These are phyloP conservation scores for Ceratocystis ficicola DNA, from an alignment of 2,329 filamentous ascomycete genomes.

Conservation along the genomic window DNA sequence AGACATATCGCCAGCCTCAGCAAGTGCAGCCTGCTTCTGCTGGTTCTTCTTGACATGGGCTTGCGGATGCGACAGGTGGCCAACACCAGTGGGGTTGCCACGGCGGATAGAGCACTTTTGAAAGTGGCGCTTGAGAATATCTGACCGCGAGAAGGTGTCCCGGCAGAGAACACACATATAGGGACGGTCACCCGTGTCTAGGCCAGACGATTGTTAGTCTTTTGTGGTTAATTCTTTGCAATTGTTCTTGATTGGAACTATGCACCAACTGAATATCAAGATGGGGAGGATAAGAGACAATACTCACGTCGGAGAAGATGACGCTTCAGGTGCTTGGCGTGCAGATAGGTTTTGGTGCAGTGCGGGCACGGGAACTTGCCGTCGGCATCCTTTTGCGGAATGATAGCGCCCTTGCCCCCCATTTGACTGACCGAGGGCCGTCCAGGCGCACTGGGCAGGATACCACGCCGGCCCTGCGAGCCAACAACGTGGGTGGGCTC, in stretches of 20 bases:
- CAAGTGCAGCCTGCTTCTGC: slow-evolving; percentile 42
- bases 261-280: too few species aligned
- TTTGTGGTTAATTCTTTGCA: too few species aligned
- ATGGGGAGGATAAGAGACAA: not conserved
- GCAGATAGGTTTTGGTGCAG: slow-evolving; percentile 95
- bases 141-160: slow-evolving; percentile 94
- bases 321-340: slow-evolving; percentile 93
- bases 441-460: slow-evolving; percentile 80
- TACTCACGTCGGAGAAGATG: slow-evolving; percentile 90
- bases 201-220: too few species aligned
- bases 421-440: slow-evolving; percentile 57
- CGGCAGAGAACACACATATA: slow-evolving; percentile 98
- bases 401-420: slow-evolving; percentile 64
- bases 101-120: slow-evolving; percentile 96
- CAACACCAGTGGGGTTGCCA: slow-evolving; percentile 89
- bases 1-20: slow-evolving; percentile 43
- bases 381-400: slow-evolving; percentile 89
- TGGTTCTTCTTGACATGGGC: slow-evolving; percentile 73
- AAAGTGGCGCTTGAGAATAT: slow-evolving; percentile 97
- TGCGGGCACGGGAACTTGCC: slow-evolving; percentile 97
- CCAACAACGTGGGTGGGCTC: slow-evolving; percentile 86
- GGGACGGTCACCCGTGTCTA: slow-evolving; percentile 92
- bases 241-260: too few species aligned
- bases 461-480: slow-evolving; percentile 82
- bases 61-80: slow-evolving; percentile 85